A percentile compares a stretch with the other conserved stretches of the same genome.
Evolutionary conservation across 2,329 filamentous ascomycete genomes (phyloP).

Genomic region (Aspergillus eucalypticola): DNA sequence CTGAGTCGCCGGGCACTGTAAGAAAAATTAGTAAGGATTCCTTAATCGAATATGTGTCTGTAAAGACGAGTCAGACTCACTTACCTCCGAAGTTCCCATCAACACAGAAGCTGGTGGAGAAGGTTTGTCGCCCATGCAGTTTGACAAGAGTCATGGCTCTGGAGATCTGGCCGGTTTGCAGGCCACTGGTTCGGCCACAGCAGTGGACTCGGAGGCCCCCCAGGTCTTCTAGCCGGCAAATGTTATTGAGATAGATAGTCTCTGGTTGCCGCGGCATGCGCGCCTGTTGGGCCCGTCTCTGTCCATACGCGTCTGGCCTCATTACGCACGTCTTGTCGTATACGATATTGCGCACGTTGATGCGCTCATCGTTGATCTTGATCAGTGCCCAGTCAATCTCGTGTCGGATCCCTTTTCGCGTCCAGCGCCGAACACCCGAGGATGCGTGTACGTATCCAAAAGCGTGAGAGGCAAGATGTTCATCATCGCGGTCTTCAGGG

Average conservation of each 20-base stretch:
- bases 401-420: slow-evolving; percentile 70
- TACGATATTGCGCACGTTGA: slow-evolving; percentile 72
- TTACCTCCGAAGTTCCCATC: slow-evolving; percentile 59
- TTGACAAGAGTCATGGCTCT: slow-evolving; percentile 80
- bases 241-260: slow-evolving; percentile 56
- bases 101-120: slow-evolving; percentile 70
- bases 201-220: slow-evolving; percentile 81
- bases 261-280: slow-evolving; percentile 25
- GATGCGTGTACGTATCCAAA: slow-evolving; percentile 86
- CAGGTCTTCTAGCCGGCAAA: slow-evolving; percentile 58
- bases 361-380: slow-evolving; percentile 69
- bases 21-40: slow-evolving; percentile 2
- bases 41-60: not conserved
- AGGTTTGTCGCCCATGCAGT: slow-evolving; percentile 78
- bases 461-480: slow-evolving; percentile 78
- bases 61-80: slow-evolving; percentile 25
- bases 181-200: slow-evolving; percentile 80
- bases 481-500: slow-evolving; percentile 73
- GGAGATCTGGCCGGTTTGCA: slow-evolving; percentile 76
- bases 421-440: slow-evolving; percentile 79
- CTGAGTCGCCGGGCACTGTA: slow-evolving; percentile 79
- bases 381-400: slow-evolving; percentile 97
- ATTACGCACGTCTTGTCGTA: slow-evolving; percentile 27
- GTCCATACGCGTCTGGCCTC: slow-evolving; percentile 35
- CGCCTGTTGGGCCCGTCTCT: slow-evolving; percentile 55